Base-by-base conservation (phyloP, 345 rosid species). In the Camelina laxa region DNA sequence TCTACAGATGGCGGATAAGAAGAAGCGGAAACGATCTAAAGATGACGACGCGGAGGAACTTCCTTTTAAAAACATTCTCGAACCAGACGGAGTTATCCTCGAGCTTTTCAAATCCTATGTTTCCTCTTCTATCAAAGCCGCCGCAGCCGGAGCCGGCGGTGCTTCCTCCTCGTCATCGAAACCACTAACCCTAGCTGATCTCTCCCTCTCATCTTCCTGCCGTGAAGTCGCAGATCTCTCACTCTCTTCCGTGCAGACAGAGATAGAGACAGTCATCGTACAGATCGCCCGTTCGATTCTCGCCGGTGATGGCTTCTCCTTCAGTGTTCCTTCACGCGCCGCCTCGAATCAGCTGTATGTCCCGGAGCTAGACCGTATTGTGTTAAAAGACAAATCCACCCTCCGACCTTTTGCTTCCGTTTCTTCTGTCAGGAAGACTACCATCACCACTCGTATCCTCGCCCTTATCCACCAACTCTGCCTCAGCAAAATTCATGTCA, bases 311-410 rank as follows among this genome's bases (percentile, higher is more conserved):
- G 99, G 99, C 21, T 92, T 89, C 87, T 76, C 97, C 76, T 89
- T 91, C 78, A 82, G 82, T 81, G 97, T 95, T 49, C 99, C 97
- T 51, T 95, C 97, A 74, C 99, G 97, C 70, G 84, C 97, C 60
- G 81, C 99, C 77, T 74, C 96, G 69, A 95, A 95, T 70, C 99
- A 95, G 80, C 96, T 92, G 17, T 95, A 95, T 74, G 97, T 95
- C 44, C 97, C 99, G 2, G 97, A 95, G 82, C 97, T 95, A n/a
- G 99, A 95, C 80, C 97, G 99, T 24, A 95, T 95, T 60, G 99
- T 95, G 36, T 62, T 95, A 10, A 92, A 90, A 80, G 99, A 95
- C 82, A 95, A 95, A 83, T 84, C 89, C 30, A 90, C 99, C 79
- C 80, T 90, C 75, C 98, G 97, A 22, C 97, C 96, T 3, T 95